A percentile compares a stretch with the other conserved stretches of the same genome.
These are phyloP conservation scores for Curvularia hawaiiensis DNA, from an alignment of 2,329 filamentous ascomycete species.

Conservation along the genomic window DNA sequence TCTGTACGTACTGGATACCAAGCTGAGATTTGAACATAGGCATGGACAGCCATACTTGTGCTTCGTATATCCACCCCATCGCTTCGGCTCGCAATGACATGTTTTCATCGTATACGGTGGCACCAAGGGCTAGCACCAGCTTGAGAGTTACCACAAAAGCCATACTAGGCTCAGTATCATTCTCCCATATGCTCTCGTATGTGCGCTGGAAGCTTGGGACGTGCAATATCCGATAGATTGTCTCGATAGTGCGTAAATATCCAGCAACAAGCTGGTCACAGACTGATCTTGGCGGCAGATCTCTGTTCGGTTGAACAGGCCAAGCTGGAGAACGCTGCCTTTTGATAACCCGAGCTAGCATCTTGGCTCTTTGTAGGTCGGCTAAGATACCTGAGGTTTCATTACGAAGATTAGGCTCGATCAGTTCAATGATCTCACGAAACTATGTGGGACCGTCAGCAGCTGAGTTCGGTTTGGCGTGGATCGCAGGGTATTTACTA, in stretches of 20 bases:
- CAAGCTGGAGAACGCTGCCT: slow-evolving; percentile 54
- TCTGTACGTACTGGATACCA: slow-evolving; percentile 58
- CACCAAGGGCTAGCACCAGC: slow-evolving; percentile 63
- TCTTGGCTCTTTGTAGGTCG: slow-evolving; percentile 58
- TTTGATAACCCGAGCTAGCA: slow-evolving; percentile 60
- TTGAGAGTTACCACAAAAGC: slow-evolving; percentile 63
- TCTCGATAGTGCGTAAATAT: slow-evolving; percentile 58
- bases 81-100: slow-evolving; percentile 59
- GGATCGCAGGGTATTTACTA: slow-evolving; percentile 47
- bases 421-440: slow-evolving; percentile 51
- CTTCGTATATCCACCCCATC: slow-evolving; percentile 63
- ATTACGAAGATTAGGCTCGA: slow-evolving; percentile 51
- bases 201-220: slow-evolving; percentile 56
- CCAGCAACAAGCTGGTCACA: slow-evolving; percentile 56
- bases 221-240: slow-evolving; percentile 57
- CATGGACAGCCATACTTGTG: slow-evolving; percentile 59
- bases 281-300: slow-evolving; percentile 55
- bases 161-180: slow-evolving; percentile 37
- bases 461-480: neutral
- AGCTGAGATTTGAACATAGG: slow-evolving; percentile 61
- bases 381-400: slow-evolving; percentile 45
- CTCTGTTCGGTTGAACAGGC: slow-evolving; percentile 50
- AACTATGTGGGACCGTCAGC: slow-evolving; percentile 38
- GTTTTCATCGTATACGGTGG: slow-evolving; percentile 55
- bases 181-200: slow-evolving; percentile 59